These are phyloP conservation scores for Floccularia luteovirens DNA, from an alignment of 768 basidiomycete genomes.

Conservation along the genomic window DNA sequence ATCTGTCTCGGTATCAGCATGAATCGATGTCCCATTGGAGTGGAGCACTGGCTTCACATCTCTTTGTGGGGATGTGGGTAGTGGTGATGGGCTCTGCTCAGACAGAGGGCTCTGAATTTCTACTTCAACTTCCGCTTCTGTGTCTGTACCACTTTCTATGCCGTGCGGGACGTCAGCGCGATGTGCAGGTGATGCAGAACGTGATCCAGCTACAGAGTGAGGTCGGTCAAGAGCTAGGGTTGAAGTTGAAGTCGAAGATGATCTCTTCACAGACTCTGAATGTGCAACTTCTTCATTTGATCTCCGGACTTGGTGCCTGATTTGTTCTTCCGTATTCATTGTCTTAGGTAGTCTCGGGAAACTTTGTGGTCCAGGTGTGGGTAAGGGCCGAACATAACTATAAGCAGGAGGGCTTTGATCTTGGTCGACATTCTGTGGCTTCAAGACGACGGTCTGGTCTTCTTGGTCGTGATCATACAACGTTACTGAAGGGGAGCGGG, in stretches of 20 bases:
- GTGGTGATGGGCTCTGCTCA: slow-evolving; percentile 12
- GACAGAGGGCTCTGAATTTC: slow-evolving; percentile 13
- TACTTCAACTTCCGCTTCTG: slow-evolving; percentile 49
- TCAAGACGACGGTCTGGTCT: slow-evolving; percentile 36
- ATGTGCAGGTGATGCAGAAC: slow-evolving; percentile 54
- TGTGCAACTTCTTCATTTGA: slow-evolving; percentile 17
- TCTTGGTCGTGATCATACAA: slow-evolving; percentile 22
- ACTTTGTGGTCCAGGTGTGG: slow-evolving; percentile 6
- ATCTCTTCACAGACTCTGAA: slow-evolving; percentile 12
- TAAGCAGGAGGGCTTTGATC: neutral
- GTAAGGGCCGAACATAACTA: slow-evolving; percentile 1
- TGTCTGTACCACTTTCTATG: slow-evolving; percentile 71
- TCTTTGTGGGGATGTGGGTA: slow-evolving; percentile 42
- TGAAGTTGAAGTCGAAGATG: slow-evolving; percentile 24
- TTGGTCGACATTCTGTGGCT: slow-evolving; percentile 21
- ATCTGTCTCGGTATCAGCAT: slow-evolving; percentile 7
- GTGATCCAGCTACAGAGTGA: slow-evolving; percentile 27
- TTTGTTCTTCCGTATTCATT: too few relatives aligned
- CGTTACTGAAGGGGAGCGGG: slow-evolving; percentile 29
- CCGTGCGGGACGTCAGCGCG: slow-evolving; percentile 64
- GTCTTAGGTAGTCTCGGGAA: too few relatives aligned
- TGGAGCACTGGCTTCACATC: slow-evolving; percentile 12
- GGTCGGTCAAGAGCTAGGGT: slow-evolving; percentile 19
- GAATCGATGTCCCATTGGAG: slow-evolving; percentile 1
- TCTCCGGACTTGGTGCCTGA: slow-evolving; percentile 11